Evolutionary conservation across 2,329 filamentous ascomycete species (phyloP), one percentile per base, ranked within the genome.

Genomic region (Zarea fungicola): DNA sequence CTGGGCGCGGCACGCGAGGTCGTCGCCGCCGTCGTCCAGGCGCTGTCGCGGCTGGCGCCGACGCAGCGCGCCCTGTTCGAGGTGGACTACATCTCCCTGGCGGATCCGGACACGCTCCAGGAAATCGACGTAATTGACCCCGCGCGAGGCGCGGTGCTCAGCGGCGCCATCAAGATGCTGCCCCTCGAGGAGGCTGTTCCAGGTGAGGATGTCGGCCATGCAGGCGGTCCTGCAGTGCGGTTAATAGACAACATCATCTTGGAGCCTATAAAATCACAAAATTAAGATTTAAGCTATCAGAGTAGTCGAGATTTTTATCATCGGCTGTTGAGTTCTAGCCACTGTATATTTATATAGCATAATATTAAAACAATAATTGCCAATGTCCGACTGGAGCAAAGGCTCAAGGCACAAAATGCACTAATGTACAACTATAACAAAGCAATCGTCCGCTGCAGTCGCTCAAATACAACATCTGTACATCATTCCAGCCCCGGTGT

Each of bases 211-310:
- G 66, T 91, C 22, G 90, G 90, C 4, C 81, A 81, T 52, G 77
- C 80, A 48, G 84, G 82, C 4, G 84, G 85, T 2, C 87, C 88
- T 14, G 65, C 83, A 1, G 93, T 99, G 41, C 77, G 93, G 53
- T 71, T 99, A 66, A 96, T 99, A 64, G 93, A 99, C 63, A 99
- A 99, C 61, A 84, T 97, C 55, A 84, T 95, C 48, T 64, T 92
- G 28, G 69, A 75, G 57, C 73, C 77, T 0, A 55, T 10, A 35
- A 42, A 41, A 21, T 19, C 26, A 25, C 29, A 48, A 23, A 36
- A 5, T 16, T 26, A 44, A n/a, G 28, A 11, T 25, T n/a, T n/a
- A n/a, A n/a, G n/a, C n/a, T n/a, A n/a, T n/a, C n/a, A n/a, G n/a
- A n/a, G n/a, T n/a, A n/a, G n/a, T n/a, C n/a, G n/a, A n/a, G n/a